Base-by-base conservation (phyloP, 2,329 filamentous ascomycete species). In the Talaromyces islandicus region DNA sequence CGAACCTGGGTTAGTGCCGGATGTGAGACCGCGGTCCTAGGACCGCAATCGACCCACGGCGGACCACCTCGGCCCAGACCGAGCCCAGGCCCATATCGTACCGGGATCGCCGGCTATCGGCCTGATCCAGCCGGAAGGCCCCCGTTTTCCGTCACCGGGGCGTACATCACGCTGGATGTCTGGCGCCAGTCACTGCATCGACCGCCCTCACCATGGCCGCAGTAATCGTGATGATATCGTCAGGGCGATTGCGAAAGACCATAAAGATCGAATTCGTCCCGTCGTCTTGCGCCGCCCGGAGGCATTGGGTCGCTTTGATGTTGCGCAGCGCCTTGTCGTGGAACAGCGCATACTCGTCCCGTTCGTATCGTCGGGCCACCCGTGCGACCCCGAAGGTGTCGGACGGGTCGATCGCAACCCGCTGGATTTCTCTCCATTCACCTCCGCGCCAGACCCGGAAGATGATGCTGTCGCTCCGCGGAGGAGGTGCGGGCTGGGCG, bases 211-310 rank as follows among this genome's bases (percentile, higher is more conserved):
- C 38, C 38, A 41, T 41, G 38, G 38, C 38, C 12, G 4, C 14
- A 41, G 38, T 41, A 7, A 41, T n/a, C n/a, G n/a, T 7, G 12
- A 7, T 41, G 38, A 1, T 12, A 41, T 41, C 38, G 14, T 4
- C 38, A n/a, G 38, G 12, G 38, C n/a, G 3, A 3, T 54, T 24
- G n/a, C n/a, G 14, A 54, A 54, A 54, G 52, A 54, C 11, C 52
- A 54, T 54, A 29, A 54, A 54, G n/a, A 54, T 54, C 29, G 52
- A 54, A 35, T 54, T 29, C 25, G 10, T 54, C 52, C 52, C 52
- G 29, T 54, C 52, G 11, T 29, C 24, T 29, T 29, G 52, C 29
- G 52, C 52, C 52, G n/a, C 29, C 24, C 52, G 52, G 29, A 54
- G 29, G 19, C 52, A 54, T 38, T 54, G 29, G 25, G 11, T 14